Base-by-base conservation (phyloP, 495 filamentous ascomycete genomes). In the Penicillium psychrofluorescens region DNA sequence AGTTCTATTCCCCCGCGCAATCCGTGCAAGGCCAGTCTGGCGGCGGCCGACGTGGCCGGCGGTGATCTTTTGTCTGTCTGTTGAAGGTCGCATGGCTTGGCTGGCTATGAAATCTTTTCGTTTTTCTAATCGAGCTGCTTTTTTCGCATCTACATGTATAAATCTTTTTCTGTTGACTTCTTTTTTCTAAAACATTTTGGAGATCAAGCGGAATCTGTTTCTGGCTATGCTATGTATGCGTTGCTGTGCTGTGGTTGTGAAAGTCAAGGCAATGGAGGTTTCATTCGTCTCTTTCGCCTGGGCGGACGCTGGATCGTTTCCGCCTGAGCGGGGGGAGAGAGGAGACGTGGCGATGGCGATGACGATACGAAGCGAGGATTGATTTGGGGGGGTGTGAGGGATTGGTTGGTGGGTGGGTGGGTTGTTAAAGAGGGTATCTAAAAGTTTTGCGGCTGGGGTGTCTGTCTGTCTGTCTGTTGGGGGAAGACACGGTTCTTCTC, bases 1-100 rank as follows among this genome's bases (percentile, higher is more conserved):
- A 74, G 51, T 76, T 63, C 51, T 72, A 71, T 51, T 45, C 63
- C 27, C 71, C 70, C 55, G 51, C 71, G 48, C 71, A 72, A 50
- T 51, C 62, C 32, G 61, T 64, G 43, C 67, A 65, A 50, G 59
- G 68, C 49, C 68, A 74, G 59, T 50, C 66, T 43, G 22, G 22
- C 4, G 22, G 22, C 22, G 22, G 70, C 41, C 65, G 74, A 57
- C 71, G 71, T 59, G 74, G 68, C 63, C 68, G 72, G 22, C 22
- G 53, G 67, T 70, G 53, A 71, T 66, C 62, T 39, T 44, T 42
- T 49, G 40, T 36, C 41, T 34, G 14, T 22, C 30, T 31, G 29
- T 41, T 22, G 4, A 22, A 22, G 22, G 16, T 16, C 1, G 16
- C 16, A 4, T 22, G 22, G 22, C 22, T 22, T 22, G 22, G 22